phyloP scores from a whole-genome alignment of 2,329 filamentous ascomycete genomes.

The Colletotrichum musae region DNA sequence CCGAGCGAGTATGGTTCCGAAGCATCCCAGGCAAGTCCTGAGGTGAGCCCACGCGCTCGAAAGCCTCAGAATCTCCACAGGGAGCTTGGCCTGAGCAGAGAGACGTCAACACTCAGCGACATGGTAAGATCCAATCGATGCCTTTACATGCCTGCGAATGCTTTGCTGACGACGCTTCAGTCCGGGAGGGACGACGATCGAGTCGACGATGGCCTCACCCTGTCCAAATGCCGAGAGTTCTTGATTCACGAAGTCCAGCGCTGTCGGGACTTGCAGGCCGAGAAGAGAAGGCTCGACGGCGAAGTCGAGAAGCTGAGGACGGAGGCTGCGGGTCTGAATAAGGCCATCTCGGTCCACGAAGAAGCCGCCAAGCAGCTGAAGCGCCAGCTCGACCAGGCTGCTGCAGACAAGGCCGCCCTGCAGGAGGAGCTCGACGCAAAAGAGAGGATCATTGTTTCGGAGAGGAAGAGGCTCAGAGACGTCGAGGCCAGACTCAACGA shows the following conservation, averaged over 20 bases:
- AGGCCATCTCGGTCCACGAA: background rate
- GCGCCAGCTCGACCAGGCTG: background rate
- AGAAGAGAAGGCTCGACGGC: background rate
- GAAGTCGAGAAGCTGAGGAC: background rate
- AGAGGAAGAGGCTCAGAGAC: background rate
- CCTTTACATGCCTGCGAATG: background rate
- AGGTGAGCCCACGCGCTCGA: background rate
- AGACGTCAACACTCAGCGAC: background rate
- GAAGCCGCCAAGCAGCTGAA: background rate
- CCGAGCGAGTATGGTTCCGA: background rate
- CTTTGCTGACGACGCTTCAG: conserved; percentile 8
- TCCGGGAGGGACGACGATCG: background rate
- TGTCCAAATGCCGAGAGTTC: background rate
- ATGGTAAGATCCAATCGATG: background rate
- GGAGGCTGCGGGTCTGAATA: background rate
- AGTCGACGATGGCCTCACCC: background rate
- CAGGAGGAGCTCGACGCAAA: background rate
- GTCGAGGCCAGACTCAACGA: background rate
- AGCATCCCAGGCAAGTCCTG: background rate
- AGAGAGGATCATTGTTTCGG: background rate
- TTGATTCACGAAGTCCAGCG: background rate
- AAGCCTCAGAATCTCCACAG: background rate
- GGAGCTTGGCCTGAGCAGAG: conserved; percentile 6
- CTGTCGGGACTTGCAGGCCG: background rate
- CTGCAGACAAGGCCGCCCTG: background rate